phyloP scores from a whole-genome alignment of 2,329 filamentous ascomycete species.

The Myriosclerotinia duriaeana region DNA sequence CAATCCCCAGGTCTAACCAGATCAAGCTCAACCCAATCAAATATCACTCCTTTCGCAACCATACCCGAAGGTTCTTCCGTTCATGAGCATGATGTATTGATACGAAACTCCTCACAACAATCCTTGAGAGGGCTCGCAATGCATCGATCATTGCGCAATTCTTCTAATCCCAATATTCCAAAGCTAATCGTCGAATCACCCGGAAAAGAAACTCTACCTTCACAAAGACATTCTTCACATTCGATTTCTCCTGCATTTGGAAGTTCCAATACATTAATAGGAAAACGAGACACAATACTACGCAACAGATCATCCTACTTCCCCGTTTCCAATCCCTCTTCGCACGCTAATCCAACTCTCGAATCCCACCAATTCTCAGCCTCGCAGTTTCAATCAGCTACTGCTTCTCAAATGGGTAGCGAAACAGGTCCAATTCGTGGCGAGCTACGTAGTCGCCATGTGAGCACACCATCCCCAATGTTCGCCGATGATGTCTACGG shows the following conservation, averaged over 20 bases:
- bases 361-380: conserved; percentile 30
- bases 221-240: not conserved
- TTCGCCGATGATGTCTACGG: conserved; percentile 44
- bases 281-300: conserved; percentile 54
- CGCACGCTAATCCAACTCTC: conserved; percentile 25
- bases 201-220: conserved; percentile 35
- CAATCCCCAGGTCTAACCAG: conserved; percentile 22
- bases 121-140: conserved; percentile 3
- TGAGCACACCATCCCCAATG: conserved; percentile 30
- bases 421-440: conserved; percentile 47
- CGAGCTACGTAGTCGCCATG: not conserved
- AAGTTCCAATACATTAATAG: conserved; percentile 49
- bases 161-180: conserved; percentile 39
- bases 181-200: conserved; percentile 43
- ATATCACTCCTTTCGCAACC: conserved; percentile 9
- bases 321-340: conserved; percentile 12
- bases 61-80: not conserved
- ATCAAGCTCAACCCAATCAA: conserved; percentile 31
- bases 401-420: conserved; percentile 33
- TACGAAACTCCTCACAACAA: conserved; percentile 12
- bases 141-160: conserved; percentile 36
- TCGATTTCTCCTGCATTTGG: conserved; percentile 35
- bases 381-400: not conserved
- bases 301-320: conserved; percentile 36
- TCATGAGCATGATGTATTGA: not conserved